Evolutionary conservation across 139 green algal genomes (phyloP).

Genomic region (Desmodesmus armatus): DNA sequence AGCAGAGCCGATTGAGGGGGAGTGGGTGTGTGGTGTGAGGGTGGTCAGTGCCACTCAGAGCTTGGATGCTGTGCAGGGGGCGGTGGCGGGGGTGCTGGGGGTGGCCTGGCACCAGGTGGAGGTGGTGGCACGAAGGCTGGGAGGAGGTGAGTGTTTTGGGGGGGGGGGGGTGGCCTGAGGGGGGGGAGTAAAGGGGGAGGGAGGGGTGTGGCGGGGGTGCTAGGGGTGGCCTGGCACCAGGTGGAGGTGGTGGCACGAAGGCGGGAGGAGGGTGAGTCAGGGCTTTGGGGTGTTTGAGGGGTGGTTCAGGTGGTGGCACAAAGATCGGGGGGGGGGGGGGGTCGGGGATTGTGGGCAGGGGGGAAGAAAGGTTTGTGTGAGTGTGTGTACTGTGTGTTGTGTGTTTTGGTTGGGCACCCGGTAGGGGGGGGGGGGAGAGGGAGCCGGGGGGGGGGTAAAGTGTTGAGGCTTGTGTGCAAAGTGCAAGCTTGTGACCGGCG

Average conservation of each 20-base stretch:
- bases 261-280: not conserved
- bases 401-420: not conserved
- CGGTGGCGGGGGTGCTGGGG: slow-evolving; percentile 71
- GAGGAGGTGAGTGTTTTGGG: not conserved
- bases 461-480: too few relatives aligned
- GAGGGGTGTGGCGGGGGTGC: not conserved
- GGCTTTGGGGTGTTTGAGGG: not conserved
- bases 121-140: not conserved
- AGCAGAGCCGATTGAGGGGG: slow-evolving; percentile 48
- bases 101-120: slow-evolving; percentile 81
- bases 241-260: not conserved
- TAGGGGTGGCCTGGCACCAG: not conserved
- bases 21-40: slow-evolving; percentile 28
- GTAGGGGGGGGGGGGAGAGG: too few relatives aligned
- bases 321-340: too few relatives aligned
- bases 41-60: slow-evolving; percentile 53
- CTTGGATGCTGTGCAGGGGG: slow-evolving; percentile 64
- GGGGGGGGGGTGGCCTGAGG: not conserved
- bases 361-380: not conserved
- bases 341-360: not conserved
- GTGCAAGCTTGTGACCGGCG: too few relatives aligned
- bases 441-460: too few relatives aligned
- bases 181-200: not conserved
- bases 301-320: not conserved
- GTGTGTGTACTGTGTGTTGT: not conserved